A percentile compares a stretch with the other conserved stretches of the same genome.
phyloP scores from a whole-genome alignment of 2,329 filamentous ascomycete species.

The Emergomyces orientalis region DNA sequence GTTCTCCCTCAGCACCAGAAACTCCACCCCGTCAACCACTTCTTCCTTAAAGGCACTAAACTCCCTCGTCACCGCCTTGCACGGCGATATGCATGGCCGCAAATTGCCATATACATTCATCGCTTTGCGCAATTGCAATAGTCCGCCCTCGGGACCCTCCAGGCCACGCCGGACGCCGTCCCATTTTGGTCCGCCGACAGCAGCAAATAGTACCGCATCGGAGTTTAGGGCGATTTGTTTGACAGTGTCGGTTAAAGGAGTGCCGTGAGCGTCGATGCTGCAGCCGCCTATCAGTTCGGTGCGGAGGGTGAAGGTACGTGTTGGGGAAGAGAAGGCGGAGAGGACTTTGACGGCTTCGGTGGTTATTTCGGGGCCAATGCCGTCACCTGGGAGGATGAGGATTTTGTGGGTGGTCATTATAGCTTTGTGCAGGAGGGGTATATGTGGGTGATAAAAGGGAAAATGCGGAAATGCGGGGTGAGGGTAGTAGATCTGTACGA shows the following conservation, averaged over 20 bases:
- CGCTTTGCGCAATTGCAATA: conserved; percentile 76
- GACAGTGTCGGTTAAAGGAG: conserved; percentile 66
- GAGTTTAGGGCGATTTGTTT: conserved; percentile 68
- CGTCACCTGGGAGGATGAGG: conserved; percentile 67
- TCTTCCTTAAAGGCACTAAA: conserved; percentile 72
- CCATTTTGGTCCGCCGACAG: conserved; percentile 90
- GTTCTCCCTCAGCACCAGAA: conserved; percentile 48
- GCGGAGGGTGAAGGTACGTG: conserved; percentile 69
- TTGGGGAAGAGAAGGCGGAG: conserved; percentile 58
- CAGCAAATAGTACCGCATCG: conserved; percentile 78
- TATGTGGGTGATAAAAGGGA: not conserved
- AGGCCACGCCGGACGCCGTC: conserved; percentile 55
- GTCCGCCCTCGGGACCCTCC: conserved; percentile 78
- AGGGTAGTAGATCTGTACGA: no score
- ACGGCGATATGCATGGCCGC: conserved; percentile 65
- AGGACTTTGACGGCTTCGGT: conserved; percentile 51
- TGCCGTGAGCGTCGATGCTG: conserved; percentile 69
- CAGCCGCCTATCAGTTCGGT: conserved; percentile 79
- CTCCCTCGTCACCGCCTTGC: conserved; percentile 59
- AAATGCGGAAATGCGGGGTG: no score
- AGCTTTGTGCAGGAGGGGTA: not conserved
- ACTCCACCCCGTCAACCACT: conserved; percentile 73
- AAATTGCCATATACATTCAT: conserved; percentile 86
- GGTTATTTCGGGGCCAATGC: conserved; percentile 67
- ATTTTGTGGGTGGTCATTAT: conserved; percentile 50